Evolutionary conservation across 169 alveolate genomes (phyloP), one percentile per base, ranked within the genome.

Genomic region (Babesia ovis): DNA sequence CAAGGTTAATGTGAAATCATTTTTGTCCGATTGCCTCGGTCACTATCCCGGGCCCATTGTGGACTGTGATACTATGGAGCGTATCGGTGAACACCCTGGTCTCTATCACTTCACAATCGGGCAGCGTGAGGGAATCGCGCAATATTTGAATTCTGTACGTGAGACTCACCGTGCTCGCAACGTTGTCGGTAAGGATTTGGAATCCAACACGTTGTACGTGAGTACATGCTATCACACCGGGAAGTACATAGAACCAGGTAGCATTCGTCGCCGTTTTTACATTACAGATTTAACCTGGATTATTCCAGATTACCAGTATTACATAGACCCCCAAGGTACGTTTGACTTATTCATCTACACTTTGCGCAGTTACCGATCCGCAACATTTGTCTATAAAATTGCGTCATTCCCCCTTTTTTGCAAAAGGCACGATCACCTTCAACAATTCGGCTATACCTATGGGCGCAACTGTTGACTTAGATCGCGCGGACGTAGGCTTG

Each of bases 51-150:
- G 93, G 5, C 92, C 90, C 6, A 70, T 89, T n/a, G 57, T 82
- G 11, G 91, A 85, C 54, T 59, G 50, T 27, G 86, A 85, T 8
- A 68, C 84, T 5, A 55, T 62, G 22, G 51, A 75, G 14, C 60
- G 41, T n/a, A 53, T 89, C 39, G 93, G 93, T 14, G 51, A 58
- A 42, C 93, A 89, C 39, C 55, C 46, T 16, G 93, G 93, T 51
- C 76, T 89, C 34, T 85, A 84, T 79, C 58, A 68, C 75, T 85
- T 57, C 59, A 85, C 93, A 37, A 70, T 80, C 8, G 93, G 93
- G 34, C 93, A 89, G 64, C 82, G 85, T 35, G 82, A 83, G 71
- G 89, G 86, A 6, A 69, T 89, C 18, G 75, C 70, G 39, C 85
- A 67, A 32, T 82, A 42, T 54, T 56, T 89, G 37, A 42, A 50